Base-by-base conservation (phyloP, 1,139 yeast species). In the Schwanniomyces etchellsii region DNA sequence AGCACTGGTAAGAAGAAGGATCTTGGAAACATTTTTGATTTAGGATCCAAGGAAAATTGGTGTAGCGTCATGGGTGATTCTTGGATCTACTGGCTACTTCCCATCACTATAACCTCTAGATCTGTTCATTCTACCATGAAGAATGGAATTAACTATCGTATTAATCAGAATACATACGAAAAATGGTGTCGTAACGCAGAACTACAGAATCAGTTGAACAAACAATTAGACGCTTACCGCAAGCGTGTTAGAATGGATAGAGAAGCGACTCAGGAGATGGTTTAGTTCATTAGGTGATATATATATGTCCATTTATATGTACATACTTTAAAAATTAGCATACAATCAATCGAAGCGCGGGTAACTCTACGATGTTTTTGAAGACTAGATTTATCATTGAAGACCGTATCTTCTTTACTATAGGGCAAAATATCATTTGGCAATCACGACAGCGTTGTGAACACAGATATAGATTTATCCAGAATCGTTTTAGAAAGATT, bases 31-130 rank as follows among this genome's bases (percentile, higher is more conserved):
- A 66, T 85, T 4, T 91, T 77, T 52, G 86, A 89, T 52, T 48
- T 91, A 25, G 96, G 96, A 1, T 50, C 50, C 5, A 38, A 46
- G 33, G 48, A 46, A 16, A 91, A 91, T 51, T 78, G 89, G 81
- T 41, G 50, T 13, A 65, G 70, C 11, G 71, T 85, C 2, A 81
- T 91, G 94, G 98, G 98, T 0, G 40, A 52, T 2, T 50, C 57
- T 2, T 66, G 77, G 70, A 32, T 42, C 13, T 76, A 77, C 37
- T 88, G 96, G 96, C 21, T 81, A 3, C 48, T 88, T 1, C 97
- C 98, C 0, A 47, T 82, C 0, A 27, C 41, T 4, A 55, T 57
- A 5, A 50, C 61, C 3, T 34, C 43, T 29, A 34, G 39, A 29
- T 33, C 48, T 3, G 35, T 57, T 15, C 29, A 48, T 16, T 60